phyloP scores from a whole-genome alignment of 1,284 basidiomycete species.

The Trichosporon sp. region DNA sequence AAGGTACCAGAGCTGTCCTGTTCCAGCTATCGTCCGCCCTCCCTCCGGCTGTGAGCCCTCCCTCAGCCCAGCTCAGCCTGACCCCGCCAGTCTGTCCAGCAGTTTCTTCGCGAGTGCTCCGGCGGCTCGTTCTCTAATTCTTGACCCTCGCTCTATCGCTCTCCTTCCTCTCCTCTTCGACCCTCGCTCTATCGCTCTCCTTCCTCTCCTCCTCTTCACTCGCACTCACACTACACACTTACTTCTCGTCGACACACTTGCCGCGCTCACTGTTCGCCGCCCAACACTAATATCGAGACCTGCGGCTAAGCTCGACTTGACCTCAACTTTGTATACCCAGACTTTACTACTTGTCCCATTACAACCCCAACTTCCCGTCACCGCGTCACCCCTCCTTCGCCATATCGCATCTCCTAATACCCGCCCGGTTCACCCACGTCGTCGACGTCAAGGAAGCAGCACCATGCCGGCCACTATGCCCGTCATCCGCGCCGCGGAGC shows the following conservation, averaged over 20 bases:
- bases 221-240: not conserved
- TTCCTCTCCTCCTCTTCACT: not conserved
- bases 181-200: not conserved
- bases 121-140: not conserved
- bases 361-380: not conserved
- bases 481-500: not conserved
- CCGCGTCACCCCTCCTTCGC: not conserved
- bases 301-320: not conserved
- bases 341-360: not conserved
- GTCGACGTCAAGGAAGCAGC: not conserved
- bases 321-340: not conserved
- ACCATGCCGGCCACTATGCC: slow-evolving; percentile 4
- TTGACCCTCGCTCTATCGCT: not conserved
- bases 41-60: not conserved
- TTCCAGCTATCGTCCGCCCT: too few relatives aligned
- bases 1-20: too few relatives aligned
- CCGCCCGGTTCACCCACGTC: not conserved
- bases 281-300: not conserved
- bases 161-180: not conserved
- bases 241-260: not conserved
- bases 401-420: not conserved
- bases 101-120: not conserved
- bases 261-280: not conserved
- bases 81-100: not conserved
- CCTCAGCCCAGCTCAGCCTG: not conserved